Evolutionary conservation across 1,284 basidiomycete species (phyloP).

Genomic region (Tylopilus orsonianus): DNA sequence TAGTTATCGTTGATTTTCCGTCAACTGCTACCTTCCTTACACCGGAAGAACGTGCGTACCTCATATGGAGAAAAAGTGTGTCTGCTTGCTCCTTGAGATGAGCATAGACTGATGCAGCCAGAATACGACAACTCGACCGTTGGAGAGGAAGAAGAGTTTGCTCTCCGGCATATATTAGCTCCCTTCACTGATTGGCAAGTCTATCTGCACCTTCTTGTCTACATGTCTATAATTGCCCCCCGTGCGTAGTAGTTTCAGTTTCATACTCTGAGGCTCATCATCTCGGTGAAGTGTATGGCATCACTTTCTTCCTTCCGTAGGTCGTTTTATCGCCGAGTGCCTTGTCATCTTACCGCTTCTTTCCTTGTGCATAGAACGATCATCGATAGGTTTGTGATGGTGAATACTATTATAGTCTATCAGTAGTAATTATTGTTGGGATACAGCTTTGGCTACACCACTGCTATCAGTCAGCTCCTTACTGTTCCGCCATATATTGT

Average conservation of each 20-base stretch:
- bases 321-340: conserved; percentile 22
- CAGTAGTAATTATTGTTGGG: not conserved
- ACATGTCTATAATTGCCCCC: conserved; percentile 58
- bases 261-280: conserved; percentile 1
- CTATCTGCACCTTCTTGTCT: conserved; percentile 40
- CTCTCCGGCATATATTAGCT: conserved; percentile 49
- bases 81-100: not conserved
- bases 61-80: conserved; percentile 57
- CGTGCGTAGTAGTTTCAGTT: conserved; percentile 39
- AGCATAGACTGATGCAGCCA: conserved; percentile 3
- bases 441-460: conserved; percentile 53
- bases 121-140: conserved; percentile 62
- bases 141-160: conserved; percentile 64
- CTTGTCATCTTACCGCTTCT: not conserved
- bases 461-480: conserved; percentile 61
- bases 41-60: conserved; percentile 43
- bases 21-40: conserved; percentile 49
- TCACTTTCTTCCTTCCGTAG: conserved; percentile 66
- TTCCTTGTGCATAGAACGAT: conserved; percentile 48
- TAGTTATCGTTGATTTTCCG: conserved; percentile 51
- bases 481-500: conserved; percentile 69
- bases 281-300: conserved; percentile 46
- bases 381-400: conserved; percentile 47
- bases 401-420: not conserved
- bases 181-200: conserved; percentile 69